phyloP scores from a whole-genome alignment of 371 early-diverging fungal species.

The Mortierella sp. region DNA sequence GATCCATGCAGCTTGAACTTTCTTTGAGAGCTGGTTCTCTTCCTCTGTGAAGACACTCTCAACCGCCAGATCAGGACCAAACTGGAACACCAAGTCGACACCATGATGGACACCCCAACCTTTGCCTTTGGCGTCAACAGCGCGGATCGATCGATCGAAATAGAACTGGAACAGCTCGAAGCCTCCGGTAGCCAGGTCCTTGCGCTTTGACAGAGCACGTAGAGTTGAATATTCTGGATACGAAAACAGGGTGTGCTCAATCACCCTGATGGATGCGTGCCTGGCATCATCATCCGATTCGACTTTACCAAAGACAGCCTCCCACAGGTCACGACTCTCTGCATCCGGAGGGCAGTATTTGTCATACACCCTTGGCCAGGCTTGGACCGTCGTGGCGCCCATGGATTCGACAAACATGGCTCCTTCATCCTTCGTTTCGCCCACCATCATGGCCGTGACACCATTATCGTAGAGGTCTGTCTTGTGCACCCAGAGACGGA shows the following conservation, averaged over 20 bases:
- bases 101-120: conserved; percentile 38
- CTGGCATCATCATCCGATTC: conserved; percentile 13
- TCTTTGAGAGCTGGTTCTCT: conserved; percentile 8
- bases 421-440: conserved; percentile 29
- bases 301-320: conserved; percentile 23
- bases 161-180: conserved; percentile 28
- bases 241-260: conserved; percentile 11
- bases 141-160: conserved; percentile 28
- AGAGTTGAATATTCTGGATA: conserved; percentile 24
- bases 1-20: conserved; percentile 26
- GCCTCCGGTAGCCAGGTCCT: conserved; percentile 11
- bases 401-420: conserved; percentile 15
- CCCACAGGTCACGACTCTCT: conserved; percentile 19
- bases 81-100: conserved; percentile 28
- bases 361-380: conserved; percentile 18
- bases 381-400: conserved; percentile 14
- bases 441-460: conserved; percentile 30
- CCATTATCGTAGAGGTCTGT: conserved; percentile 20
- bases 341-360: conserved; percentile 30
- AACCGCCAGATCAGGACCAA: conserved; percentile 23
- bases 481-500: conserved; percentile 14
- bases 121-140: conserved; percentile 12
- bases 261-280: conserved; percentile 4
- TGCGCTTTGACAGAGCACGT: conserved; percentile 29
- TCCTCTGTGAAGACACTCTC: conserved; percentile 21